Evolutionary conservation across 2,329 filamentous ascomycete genomes (phyloP), one percentile per base, ranked within the genome.

Genomic region (Calonectria hawksworthii): DNA sequence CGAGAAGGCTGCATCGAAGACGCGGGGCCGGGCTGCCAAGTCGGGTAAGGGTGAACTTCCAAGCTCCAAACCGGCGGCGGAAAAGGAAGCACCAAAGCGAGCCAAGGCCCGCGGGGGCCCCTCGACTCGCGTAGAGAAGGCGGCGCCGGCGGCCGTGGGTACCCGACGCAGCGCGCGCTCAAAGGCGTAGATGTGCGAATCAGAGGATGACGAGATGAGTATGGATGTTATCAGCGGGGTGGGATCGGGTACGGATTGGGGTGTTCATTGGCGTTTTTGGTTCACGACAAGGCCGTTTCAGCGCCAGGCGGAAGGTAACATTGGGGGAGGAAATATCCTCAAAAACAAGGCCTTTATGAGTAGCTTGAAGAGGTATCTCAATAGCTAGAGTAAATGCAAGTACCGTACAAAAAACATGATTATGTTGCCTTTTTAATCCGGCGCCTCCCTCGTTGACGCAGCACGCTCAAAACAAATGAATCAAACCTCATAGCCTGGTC

Each of bases 11-110:
- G 78, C 79, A 41, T 70, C 75, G 16, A 80, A 77, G 47, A 30
- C 77, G 47, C 76, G 79, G 26, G 72, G 78, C 44, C 74, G 75
- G 21, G 69, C 75, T 4, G 72, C 70, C 47, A 81, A 80, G 64
- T 76, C 79, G 9, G 79, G 79, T 26, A 81, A 81, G 44, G 79
- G 79, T 14, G 79, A 81, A 50, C 69, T 81, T 16, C 52, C 77
- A 44, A 74, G 73, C 50, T 30, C 77, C 13, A 81, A 80, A 41
- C 51, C 50, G 0, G 64, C 36, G 0, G 64, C 67, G n/a, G 69
- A 71, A 7, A 61, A 68, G 9, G 63, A 67, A 4, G 32, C 64
- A 5, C 28, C 74, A 32, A 81, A 78, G 59, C 73, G 73, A 38
- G 52, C 74, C 71, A 64, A n/a, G 44, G 28, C 75, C 59, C 34